Percentiles rank a stretch among this genome's conserved stretches.
phyloP scores from a whole-genome alignment of 441 rosid species.

The Isatis lusitanica region DNA sequence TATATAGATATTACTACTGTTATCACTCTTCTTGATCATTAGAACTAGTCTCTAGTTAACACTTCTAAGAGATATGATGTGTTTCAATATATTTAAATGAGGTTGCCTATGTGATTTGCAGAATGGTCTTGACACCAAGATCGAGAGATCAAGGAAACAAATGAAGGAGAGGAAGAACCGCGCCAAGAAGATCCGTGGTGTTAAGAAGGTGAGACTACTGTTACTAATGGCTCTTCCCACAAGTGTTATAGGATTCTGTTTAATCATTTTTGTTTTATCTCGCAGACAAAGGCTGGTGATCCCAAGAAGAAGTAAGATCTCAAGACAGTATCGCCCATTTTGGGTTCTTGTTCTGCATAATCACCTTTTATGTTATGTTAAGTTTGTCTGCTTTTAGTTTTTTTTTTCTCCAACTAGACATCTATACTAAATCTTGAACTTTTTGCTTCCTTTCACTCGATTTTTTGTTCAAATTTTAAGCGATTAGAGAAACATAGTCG shows the following conservation, averaged over 20 bases:
- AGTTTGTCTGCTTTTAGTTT: constrained; percentile 21
- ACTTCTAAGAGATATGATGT: background rate
- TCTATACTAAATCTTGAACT: background rate
- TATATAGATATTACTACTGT: background rate
- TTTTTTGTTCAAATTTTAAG: background rate
- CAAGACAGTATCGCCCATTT: background rate
- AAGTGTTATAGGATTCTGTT: background rate
- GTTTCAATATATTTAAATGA: background rate
- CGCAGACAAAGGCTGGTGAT: constrained; percentile 36
- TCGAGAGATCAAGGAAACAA: constrained; percentile 86
- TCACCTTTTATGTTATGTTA: constrained; percentile 7
- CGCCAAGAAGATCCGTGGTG: constrained; percentile 85
- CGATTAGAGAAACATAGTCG: background rate
- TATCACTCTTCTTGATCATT: background rate
- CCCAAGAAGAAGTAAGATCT: constrained; percentile 34
- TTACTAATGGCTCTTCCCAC: background rate
- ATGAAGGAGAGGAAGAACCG: constrained; percentile 89
- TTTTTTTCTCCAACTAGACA: constrained; percentile 20
- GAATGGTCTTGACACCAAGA: constrained; percentile 89
- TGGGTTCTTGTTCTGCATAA: background rate
- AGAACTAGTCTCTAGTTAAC: background rate
- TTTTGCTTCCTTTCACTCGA: background rate
- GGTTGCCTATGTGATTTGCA: constrained; percentile 19
- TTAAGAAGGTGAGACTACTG: constrained; percentile 61
- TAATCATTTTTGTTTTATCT: background rate